Conservation (phyloP, 257 asterid species). For the Buddleja alternifolia region DNA sequence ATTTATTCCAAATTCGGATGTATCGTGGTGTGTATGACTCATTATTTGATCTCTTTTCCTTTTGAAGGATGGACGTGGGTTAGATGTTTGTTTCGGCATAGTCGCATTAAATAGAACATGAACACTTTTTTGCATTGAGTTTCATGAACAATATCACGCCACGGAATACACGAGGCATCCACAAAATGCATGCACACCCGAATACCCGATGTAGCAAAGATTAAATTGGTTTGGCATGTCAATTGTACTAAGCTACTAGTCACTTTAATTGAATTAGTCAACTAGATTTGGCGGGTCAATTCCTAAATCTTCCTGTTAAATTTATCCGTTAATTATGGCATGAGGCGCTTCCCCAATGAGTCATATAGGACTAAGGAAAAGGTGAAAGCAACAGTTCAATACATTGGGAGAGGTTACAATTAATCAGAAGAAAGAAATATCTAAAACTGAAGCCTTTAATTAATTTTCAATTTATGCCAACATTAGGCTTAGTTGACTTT, state of each 20-base stretch:
- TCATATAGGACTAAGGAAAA: constrained; percentile 10
- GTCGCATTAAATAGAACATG: not conserved
- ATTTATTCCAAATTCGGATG: too few species aligned
- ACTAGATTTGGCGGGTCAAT: constrained; percentile 17
- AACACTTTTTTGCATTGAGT: too few species aligned
- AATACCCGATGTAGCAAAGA: too few species aligned
- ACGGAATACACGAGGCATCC: too few species aligned
- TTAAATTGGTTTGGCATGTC: constrained; percentile 23
- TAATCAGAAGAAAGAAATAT: not conserved
- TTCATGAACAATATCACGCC: too few species aligned
- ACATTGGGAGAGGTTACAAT: constrained; percentile 11
- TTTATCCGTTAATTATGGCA: constrained; percentile 37
- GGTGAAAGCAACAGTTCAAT: constrained; percentile 30
- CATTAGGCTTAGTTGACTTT: constrained; percentile 35
- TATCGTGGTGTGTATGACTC: too few species aligned
- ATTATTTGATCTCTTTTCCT: too few species aligned
- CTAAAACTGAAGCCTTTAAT: not conserved
- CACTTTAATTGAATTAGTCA: constrained; percentile 7
- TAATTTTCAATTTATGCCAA: not conserved
- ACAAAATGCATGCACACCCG: too few species aligned
- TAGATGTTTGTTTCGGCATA: not conserved
- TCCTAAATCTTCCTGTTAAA: constrained; percentile 7
- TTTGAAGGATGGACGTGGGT: not conserved
- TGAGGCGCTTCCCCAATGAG: constrained; percentile 22
- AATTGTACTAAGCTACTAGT: constrained; percentile 4